Percentiles rank a stretch among this genome's conserved stretches.
Conservation (phyloP, 495 filamentous ascomycete species). For the Rusavskia elegans region DNA sequence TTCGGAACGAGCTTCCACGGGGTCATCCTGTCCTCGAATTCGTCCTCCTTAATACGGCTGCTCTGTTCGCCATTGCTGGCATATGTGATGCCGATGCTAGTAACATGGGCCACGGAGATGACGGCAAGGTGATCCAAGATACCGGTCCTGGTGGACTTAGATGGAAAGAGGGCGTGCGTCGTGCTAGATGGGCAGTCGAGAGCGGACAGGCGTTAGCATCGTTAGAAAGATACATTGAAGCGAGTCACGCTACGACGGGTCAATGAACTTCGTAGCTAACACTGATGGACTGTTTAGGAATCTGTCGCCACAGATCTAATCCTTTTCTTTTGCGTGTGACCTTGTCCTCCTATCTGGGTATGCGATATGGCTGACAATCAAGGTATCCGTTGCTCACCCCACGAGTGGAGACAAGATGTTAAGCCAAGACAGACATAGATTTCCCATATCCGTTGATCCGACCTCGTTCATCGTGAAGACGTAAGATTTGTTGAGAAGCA, state of each 20-base stretch:
- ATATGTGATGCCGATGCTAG: conserved; percentile 71
- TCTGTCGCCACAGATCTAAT: too few relatives aligned
- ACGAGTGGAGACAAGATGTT: too few relatives aligned
- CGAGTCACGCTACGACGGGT: conserved; percentile 21
- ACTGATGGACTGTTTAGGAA: too few relatives aligned
- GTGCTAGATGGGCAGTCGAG: conserved; percentile 67
- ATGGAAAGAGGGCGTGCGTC: conserved; percentile 84
- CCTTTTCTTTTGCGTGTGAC: too few relatives aligned
- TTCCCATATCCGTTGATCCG: too few relatives aligned
- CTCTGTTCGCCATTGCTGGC: conserved; percentile 66
- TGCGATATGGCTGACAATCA: too few relatives aligned
- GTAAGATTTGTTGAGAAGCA: neutral
- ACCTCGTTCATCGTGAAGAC: neutral
- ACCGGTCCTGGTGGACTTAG: conserved; percentile 66
- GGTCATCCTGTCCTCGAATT: conserved; percentile 84
- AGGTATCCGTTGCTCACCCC: too few relatives aligned
- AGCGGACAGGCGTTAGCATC: conserved; percentile 66
- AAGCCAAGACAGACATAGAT: too few relatives aligned
- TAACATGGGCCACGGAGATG: conserved; percentile 58
- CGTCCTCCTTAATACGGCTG: conserved; percentile 85
- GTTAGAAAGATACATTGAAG: conserved; percentile 53
- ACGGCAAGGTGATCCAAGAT: conserved; percentile 59
- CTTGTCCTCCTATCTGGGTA: too few relatives aligned
- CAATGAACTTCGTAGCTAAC: neutral
- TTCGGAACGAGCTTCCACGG: conserved; percentile 51